Percentiles rank a stretch among this genome's conserved stretches.
Conservation (phyloP, 192 early-diverging fungal species). For the Phycomyces nitens region DNA sequence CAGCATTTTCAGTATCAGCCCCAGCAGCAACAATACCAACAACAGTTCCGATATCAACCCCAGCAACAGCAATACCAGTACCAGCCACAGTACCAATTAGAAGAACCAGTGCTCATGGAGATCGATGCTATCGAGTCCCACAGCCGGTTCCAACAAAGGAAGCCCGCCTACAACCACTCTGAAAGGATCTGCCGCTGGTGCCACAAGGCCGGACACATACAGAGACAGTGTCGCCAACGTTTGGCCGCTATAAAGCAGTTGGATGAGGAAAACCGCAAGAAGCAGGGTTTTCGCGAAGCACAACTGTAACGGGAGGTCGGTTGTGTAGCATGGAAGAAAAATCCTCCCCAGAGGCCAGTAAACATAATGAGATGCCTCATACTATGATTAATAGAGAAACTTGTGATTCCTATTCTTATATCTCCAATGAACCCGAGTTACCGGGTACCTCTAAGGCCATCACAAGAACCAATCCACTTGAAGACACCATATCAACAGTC, state of each 20-base stretch:
- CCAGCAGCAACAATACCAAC: background rate
- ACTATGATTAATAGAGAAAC: background rate
- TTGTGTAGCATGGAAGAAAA: background rate
- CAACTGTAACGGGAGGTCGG: background rate
- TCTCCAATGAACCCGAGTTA: too few relatives aligned
- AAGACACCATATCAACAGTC: too few relatives aligned
- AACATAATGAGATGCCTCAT: background rate
- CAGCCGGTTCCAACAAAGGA: background rate
- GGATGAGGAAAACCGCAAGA: background rate
- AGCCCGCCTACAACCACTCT: background rate
- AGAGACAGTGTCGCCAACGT: background rate
- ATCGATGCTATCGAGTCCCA: background rate
- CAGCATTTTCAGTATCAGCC: background rate
- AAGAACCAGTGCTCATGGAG: background rate
- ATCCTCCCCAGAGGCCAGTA: background rate
- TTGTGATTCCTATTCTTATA: background rate
- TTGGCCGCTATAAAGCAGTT: background rate
- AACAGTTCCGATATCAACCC: background rate
- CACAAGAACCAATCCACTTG: too few relatives aligned
- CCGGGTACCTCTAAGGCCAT: too few relatives aligned
- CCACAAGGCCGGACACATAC: background rate
- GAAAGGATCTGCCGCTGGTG: slow-evolving; percentile 1
- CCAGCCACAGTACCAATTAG: too few relatives aligned
- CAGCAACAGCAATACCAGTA: background rate
- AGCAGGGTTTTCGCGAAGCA: slow-evolving; percentile 12